A percentile compares a stretch with the other conserved stretches of the same genome.
These are phyloP conservation scores for Brassica balearica DNA, from an alignment of 441 rosid species.

Conservation along the genomic window DNA sequence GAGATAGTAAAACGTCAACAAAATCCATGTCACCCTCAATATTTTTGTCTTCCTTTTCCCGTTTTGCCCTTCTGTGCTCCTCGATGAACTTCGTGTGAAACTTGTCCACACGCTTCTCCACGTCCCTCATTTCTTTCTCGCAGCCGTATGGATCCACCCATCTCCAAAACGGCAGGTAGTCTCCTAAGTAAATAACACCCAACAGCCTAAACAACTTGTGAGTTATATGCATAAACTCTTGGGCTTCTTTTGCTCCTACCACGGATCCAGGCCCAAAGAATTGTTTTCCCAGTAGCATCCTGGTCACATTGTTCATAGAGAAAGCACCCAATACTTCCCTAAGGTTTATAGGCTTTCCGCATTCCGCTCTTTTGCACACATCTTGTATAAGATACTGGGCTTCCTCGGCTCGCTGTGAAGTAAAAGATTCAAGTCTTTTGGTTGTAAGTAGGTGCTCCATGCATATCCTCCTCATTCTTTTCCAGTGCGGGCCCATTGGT, in stretches of 20 bases:
- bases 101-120: constrained; percentile 84
- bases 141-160: constrained; percentile 85
- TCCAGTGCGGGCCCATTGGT: constrained; percentile 66
- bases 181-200: constrained; percentile 84
- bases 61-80: constrained; percentile 57
- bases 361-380: constrained; percentile 46
- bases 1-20: constrained; percentile 79
- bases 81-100: constrained; percentile 76
- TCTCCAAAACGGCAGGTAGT: constrained; percentile 89
- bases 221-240: constrained; percentile 86
- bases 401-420: constrained; percentile 34
- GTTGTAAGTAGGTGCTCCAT: constrained; percentile 50
- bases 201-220: constrained; percentile 73
- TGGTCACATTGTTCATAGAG: constrained; percentile 91
- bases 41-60: constrained; percentile 12
- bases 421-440: constrained; percentile 43
- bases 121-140: constrained; percentile 79
- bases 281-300: constrained; percentile 86
- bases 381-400: constrained; percentile 46
- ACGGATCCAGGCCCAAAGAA: constrained; percentile 70
- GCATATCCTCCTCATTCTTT: constrained; percentile 50
- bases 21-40: constrained; percentile 58
- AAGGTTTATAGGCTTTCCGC: constrained; percentile 55
- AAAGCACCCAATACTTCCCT: constrained; percentile 81
- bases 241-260: constrained; percentile 68